phyloP scores from a whole-genome alignment of 1,284 basidiomycete genomes.

The Cutaneotrichosporon cavernicola region DNA sequence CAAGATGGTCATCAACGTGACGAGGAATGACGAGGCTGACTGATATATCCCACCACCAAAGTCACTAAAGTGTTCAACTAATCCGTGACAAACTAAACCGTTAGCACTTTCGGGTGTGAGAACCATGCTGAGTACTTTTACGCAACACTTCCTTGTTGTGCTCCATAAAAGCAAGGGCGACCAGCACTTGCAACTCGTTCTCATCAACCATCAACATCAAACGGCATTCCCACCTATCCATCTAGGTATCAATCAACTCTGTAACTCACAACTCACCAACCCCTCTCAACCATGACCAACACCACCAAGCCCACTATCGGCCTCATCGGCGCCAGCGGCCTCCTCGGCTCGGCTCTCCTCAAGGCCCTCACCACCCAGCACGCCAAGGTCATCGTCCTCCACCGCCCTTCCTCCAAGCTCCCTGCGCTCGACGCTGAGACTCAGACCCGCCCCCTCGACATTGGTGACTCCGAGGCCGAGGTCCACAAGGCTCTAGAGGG shows the following conservation, averaged over 20 bases:
- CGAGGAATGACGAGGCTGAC: background rate
- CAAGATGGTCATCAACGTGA: background rate
- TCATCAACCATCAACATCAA: too few relatives aligned
- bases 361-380: slow-evolving; percentile 5
- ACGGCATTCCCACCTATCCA: too few relatives aligned
- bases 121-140: too few relatives aligned
- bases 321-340: slow-evolving; percentile 18
- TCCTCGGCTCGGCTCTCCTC: slow-evolving; percentile 13
- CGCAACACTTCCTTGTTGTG: too few relatives aligned
- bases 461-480: background rate
- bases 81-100: background rate
- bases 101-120: too few relatives aligned
- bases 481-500: background rate
- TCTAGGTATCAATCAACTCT: too few relatives aligned
- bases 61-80: background rate
- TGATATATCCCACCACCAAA: background rate
- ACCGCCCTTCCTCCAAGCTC: slow-evolving; percentile 16
- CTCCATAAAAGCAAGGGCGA: too few relatives aligned
- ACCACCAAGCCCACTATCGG: slow-evolving; percentile 16
- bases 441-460: slow-evolving; percentile 20
- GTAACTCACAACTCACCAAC: background rate
- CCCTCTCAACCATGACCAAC: background rate
- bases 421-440: slow-evolving; percentile 14
- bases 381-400: slow-evolving; percentile 20
- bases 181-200: too few relatives aligned